Percentiles rank a stretch among this genome's conserved stretches.
Evolutionary conservation across 2,329 filamentous ascomycete species (phyloP).

Genomic region (Rhytidhysteron rufulum): DNA sequence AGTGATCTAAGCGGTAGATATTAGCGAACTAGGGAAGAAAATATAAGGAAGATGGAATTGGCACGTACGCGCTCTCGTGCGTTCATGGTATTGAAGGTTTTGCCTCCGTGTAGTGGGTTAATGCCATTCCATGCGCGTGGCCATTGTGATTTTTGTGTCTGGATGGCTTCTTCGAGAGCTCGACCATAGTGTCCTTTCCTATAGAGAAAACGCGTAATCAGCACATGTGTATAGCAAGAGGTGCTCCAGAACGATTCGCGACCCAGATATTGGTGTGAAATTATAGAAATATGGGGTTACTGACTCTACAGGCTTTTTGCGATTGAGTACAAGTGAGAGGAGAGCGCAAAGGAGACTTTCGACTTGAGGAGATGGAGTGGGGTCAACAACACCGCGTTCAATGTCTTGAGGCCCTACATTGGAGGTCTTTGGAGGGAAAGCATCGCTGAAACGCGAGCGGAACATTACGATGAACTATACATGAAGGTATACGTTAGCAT

Average conservation of each 20-base stretch:
- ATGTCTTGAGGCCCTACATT: conserved; percentile 95
- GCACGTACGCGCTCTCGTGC: conserved; percentile 72
- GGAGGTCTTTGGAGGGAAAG: conserved; percentile 79
- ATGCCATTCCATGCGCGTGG: conserved; percentile 74
- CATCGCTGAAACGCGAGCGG: conserved; percentile 84
- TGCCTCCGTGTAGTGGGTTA: conserved; percentile 77
- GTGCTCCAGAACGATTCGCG: conserved; percentile 2
- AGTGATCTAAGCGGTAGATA: conserved; percentile 58
- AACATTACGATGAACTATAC: conserved; percentile 96
- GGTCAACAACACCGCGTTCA: conserved; percentile 77
- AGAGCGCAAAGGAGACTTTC: conserved; percentile 88
- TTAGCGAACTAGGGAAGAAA: conserved; percentile 15
- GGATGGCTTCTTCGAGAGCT: conserved; percentile 88
- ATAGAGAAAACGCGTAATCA: conserved; percentile 28
- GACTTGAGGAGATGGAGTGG: conserved; percentile 74
- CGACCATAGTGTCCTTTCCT: conserved; percentile 91
- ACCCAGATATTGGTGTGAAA: background rate
- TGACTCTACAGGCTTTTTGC: conserved; percentile 98
- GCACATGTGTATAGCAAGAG: conserved; percentile 9
- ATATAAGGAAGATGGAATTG: conserved; percentile 1
- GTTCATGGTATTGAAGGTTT: conserved; percentile 77
- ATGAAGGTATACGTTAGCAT: conserved; percentile 28
- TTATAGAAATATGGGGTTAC: conserved; percentile 34
- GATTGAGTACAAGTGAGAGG: conserved; percentile 82
- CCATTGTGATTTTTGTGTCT: conserved; percentile 85